These are phyloP conservation scores for Salix udensis DNA, from an alignment of 345 rosid species.

Conservation along the genomic window DNA sequence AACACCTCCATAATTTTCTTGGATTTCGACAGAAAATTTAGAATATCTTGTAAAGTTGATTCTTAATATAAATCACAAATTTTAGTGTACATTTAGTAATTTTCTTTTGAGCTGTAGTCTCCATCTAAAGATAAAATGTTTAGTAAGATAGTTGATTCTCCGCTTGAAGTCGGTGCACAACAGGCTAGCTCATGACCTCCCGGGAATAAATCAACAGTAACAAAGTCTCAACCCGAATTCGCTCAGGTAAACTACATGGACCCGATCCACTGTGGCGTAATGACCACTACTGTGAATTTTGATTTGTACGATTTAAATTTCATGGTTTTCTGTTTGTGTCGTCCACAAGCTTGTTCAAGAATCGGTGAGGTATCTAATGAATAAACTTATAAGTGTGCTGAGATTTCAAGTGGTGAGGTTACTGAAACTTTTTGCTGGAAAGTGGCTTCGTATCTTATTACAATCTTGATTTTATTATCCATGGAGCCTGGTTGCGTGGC, in stretches of 20 bases:
- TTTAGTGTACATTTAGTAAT: not conserved
- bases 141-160: not conserved
- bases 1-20: conserved; percentile 83
- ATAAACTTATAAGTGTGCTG: too few species aligned
- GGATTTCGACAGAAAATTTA: conserved; percentile 52
- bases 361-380: too few species aligned
- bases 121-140: not conserved
- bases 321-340: too few species aligned
- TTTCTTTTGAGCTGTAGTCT: not conserved
- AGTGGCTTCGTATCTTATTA: too few species aligned
- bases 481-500: too few species aligned
- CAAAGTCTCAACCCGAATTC: not conserved
- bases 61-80: conserved; percentile 21
- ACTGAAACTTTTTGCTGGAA: too few species aligned
- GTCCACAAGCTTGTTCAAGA: too few species aligned
- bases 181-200: not conserved
- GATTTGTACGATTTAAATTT: too few species aligned
- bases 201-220: not conserved
- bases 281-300: not conserved
- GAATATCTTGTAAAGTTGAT: conserved; percentile 42
- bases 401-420: too few species aligned
- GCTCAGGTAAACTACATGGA: not conserved
- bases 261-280: not conserved
- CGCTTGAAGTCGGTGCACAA: not conserved
- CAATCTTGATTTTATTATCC: too few species aligned